phyloP scores from a whole-genome alignment of 2,329 filamentous ascomycete genomes.

The Trichoderma sp. region DNA sequence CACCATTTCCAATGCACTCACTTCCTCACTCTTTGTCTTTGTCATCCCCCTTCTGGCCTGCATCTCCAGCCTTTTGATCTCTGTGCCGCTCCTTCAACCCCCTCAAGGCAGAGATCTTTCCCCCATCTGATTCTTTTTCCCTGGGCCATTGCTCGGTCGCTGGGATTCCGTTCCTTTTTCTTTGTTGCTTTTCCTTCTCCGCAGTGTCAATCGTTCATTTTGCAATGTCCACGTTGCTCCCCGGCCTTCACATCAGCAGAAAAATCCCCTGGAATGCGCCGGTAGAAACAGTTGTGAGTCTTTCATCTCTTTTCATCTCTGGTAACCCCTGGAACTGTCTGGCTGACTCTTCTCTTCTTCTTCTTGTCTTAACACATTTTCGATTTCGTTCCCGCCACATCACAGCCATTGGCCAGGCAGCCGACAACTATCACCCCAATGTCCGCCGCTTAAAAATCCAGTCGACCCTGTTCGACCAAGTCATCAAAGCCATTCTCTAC shows the following conservation, averaged over 20 bases:
- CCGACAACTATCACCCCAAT: constrained; percentile 25
- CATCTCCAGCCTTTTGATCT: neutral
- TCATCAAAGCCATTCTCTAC: constrained; percentile 14
- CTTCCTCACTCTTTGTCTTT: neutral
- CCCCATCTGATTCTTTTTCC: neutral
- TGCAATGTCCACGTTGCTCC: constrained; percentile 19
- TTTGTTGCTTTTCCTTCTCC: neutral
- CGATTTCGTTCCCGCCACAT: constrained; percentile 21
- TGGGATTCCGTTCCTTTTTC: neutral
- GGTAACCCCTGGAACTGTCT: fast-evolving
- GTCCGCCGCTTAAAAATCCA: constrained; percentile 25
- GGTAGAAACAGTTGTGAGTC: constrained; percentile 15
- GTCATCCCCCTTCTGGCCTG: neutral
- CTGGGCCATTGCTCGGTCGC: neutral
- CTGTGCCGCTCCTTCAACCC: neutral
- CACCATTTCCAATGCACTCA: constrained; percentile 3
- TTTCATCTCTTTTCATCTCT: neutral
- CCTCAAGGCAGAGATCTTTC: neutral
- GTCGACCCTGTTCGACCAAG: constrained; percentile 7
- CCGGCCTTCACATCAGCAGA: constrained; percentile 18
- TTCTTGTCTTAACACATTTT: neutral
- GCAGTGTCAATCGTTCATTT: constrained; percentile 1
- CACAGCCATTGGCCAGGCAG: constrained; percentile 18
- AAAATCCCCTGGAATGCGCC: constrained; percentile 10
- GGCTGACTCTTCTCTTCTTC: neutral